A percentile compares a stretch with the other conserved stretches of the same genome.
Evolutionary conservation across 805 yeast species (phyloP).

Genomic region (Myxozyma kluyveri): DNA sequence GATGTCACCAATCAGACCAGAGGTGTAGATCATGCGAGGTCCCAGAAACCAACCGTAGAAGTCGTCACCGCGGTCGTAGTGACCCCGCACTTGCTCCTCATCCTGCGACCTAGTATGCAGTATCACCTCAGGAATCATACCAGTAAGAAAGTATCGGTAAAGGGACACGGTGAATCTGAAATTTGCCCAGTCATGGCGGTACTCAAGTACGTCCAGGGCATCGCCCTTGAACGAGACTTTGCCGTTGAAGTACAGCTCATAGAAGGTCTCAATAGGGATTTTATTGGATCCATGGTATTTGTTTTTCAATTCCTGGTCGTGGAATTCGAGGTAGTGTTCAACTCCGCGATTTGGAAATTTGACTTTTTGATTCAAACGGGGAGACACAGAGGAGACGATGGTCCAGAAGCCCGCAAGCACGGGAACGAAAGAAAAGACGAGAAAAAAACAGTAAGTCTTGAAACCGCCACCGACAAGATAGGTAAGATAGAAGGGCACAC

Average conservation of each 20-base stretch:
- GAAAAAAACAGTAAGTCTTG: constrained; percentile 62
- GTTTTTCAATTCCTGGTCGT: constrained; percentile 62
- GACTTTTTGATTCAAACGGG: constrained; percentile 76
- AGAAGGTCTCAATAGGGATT: constrained; percentile 91
- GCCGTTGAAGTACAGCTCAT: constrained; percentile 77
- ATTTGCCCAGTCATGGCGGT: constrained; percentile 86
- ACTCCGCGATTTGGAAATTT: constrained; percentile 73
- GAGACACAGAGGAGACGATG: constrained; percentile 68
- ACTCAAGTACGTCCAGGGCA: constrained; percentile 76
- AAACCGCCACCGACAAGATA: constrained; percentile 65
- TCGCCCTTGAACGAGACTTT: constrained; percentile 88
- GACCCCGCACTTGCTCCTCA: constrained; percentile 94
- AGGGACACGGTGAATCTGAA: constrained; percentile 74
- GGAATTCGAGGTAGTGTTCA: constrained; percentile 77
- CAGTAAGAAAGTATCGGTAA: constrained; percentile 76
- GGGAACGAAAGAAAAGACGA: constrained; percentile 58
- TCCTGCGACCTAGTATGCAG: constrained; percentile 91
- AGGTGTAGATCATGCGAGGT: constrained; percentile 90
- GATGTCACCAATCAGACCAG: constrained; percentile 77
- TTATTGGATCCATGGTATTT: constrained; percentile 71
- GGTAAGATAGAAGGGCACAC: constrained; percentile 62
- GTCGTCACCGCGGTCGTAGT: constrained; percentile 94
- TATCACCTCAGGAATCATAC: constrained; percentile 89
- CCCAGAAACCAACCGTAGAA: constrained; percentile 92
- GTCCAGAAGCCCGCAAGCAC: constrained; percentile 83